Evolutionary conservation across 352 stramenopile genomes (phyloP).

Genomic region (Achlya hypogyna): DNA sequence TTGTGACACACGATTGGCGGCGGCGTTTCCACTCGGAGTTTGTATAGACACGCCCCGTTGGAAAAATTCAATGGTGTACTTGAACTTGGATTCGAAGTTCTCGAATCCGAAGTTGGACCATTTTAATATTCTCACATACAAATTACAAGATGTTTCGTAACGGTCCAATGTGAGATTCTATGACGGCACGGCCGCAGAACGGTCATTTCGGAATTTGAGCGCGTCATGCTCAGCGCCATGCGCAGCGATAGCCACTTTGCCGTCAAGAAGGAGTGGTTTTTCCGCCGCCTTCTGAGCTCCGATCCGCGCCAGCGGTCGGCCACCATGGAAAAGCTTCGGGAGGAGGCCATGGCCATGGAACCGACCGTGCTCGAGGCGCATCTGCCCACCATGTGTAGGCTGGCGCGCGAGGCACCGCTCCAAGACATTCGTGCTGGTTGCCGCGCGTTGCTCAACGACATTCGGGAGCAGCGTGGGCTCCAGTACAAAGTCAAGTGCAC

Average conservation of each 20-base stretch:
- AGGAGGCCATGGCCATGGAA: conserved; percentile 40
- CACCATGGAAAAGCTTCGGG: conserved; percentile 9
- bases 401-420: conserved; percentile 62
- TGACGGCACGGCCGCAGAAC: no score
- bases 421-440: conserved; percentile 52
- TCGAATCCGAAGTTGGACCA: not conserved
- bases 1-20: not conserved
- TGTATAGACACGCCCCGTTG: not conserved
- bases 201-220: conserved; percentile 9
- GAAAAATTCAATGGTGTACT: not conserved
- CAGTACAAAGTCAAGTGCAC: conserved; percentile 28
- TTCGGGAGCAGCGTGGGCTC: conserved; percentile 33
- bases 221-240: not conserved
- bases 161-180: no score
- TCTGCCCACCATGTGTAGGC: conserved; percentile 52
- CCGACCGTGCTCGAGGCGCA: conserved; percentile 41
- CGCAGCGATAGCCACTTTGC: conserved; percentile 30
- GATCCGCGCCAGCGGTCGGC: conserved; percentile 42
- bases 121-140: not conserved
- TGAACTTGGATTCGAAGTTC: not conserved
- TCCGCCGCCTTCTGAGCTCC: conserved; percentile 61
- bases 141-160: no score
- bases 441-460: conserved; percentile 29
- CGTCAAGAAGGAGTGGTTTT: conserved; percentile 73
- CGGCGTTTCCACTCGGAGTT: no score